phyloP scores from a whole-genome alignment of 139 green algal species.

The Penium margaritaceum region DNA sequence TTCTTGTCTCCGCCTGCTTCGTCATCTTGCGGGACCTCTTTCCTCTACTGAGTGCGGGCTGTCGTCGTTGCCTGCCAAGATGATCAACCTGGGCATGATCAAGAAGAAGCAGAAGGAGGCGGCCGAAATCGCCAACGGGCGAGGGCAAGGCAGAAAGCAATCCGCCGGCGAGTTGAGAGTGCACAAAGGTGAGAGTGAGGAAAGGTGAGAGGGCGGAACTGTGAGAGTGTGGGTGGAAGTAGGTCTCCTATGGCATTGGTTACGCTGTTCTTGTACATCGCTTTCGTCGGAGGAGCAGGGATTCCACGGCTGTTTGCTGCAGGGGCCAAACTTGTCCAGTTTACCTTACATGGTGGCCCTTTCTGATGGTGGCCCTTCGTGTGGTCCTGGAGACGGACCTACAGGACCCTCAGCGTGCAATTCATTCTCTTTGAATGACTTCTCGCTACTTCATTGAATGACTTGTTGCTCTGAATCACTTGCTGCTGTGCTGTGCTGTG shows the following conservation, averaged over 20 bases:
- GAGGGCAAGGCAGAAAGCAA: conserved; percentile 31
- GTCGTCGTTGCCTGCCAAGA: too few species aligned
- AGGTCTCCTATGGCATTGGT: too few species aligned
- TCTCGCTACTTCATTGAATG: background rate
- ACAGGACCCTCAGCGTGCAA: background rate
- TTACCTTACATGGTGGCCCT: too few species aligned
- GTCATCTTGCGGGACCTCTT: too few species aligned
- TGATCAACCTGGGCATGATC: conserved; percentile 42
- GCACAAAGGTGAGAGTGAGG: conserved; percentile 45
- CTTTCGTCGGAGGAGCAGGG: too few species aligned
- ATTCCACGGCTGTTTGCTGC: too few species aligned
- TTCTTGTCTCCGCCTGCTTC: too few species aligned
- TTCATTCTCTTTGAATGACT: background rate
- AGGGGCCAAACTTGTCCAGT: too few species aligned
- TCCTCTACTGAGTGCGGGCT: too few species aligned
- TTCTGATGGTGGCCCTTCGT: background rate
- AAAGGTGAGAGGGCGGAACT: too few species aligned
- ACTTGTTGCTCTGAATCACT: background rate
- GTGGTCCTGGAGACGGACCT: background rate
- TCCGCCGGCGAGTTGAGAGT: conserved; percentile 40
- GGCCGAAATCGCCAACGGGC: conserved; percentile 31
- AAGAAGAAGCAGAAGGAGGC: conserved; percentile 43
- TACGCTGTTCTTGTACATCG: too few species aligned
- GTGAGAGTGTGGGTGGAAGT: too few species aligned
- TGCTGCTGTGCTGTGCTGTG: conserved; percentile 17